A percentile compares a stretch with the other conserved stretches of the same genome.
phyloP scores from a whole-genome alignment of 352 stramenopile genomes.

The Globisporangium acanthophoron region DNA sequence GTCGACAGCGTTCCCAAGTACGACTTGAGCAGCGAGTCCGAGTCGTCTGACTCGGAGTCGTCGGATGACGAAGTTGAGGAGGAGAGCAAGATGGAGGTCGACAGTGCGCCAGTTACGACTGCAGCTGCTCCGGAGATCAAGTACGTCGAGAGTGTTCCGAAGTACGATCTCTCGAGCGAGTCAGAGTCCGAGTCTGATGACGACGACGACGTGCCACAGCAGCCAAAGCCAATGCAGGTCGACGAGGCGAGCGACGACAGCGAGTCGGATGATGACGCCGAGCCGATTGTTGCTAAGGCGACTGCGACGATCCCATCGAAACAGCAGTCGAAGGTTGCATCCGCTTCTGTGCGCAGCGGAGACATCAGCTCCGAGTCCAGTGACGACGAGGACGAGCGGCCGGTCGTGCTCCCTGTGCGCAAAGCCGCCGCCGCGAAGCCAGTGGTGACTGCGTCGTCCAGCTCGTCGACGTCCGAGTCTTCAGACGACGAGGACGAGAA shows the following conservation, averaged over 20 bases:
- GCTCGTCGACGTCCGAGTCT: constrained; percentile 4
- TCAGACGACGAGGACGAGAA: constrained; percentile 15
- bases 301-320: background rate
- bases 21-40: background rate
- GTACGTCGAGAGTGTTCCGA: constrained; percentile 57
- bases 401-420: constrained; percentile 9
- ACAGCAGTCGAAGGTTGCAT: background rate
- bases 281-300: background rate
- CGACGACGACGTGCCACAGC: background rate
- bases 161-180: constrained; percentile 52
- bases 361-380: constrained; percentile 37
- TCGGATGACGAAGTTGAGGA: constrained; percentile 11
- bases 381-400: constrained; percentile 28
- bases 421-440: constrained; percentile 1
- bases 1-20: background rate
- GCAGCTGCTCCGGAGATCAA: background rate
- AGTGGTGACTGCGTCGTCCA: background rate
- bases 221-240: constrained; percentile 2
- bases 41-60: constrained; percentile 6
- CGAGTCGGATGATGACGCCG: constrained; percentile 7
- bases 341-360: background rate
- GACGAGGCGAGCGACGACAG: constrained; percentile 3
- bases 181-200: constrained; percentile 30
- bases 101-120: background rate
- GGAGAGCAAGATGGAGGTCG: background rate